These are phyloP conservation scores for Colletotrichum graminicola DNA, from an alignment of 2,329 filamentous ascomycete genomes.

Conservation along the genomic window DNA sequence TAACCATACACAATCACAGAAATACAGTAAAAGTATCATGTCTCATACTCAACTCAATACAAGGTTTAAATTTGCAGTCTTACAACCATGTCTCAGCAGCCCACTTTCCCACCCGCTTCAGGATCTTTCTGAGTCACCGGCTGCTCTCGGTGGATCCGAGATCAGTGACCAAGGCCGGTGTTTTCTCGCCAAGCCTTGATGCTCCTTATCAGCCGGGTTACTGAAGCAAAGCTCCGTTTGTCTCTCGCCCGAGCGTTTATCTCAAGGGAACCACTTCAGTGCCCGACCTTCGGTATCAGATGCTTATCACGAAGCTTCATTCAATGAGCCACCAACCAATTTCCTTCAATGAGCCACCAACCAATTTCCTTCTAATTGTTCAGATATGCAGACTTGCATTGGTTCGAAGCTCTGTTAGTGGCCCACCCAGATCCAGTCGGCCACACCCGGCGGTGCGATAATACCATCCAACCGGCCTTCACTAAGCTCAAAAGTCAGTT, in stretches of 20 bases:
- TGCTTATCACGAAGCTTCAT: not conserved
- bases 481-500: constrained; percentile 2
- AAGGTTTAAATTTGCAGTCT: not conserved
- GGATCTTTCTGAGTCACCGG: not conserved
- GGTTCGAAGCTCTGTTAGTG: not conserved
- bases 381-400: not conserved
- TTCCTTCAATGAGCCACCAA: not conserved
- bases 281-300: not conserved
- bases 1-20: too few species aligned
- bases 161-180: not conserved
- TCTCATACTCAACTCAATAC: too few species aligned
- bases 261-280: not conserved
- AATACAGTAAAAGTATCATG: too few species aligned
- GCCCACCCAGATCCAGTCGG: not conserved
- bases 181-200: not conserved
- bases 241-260: not conserved
- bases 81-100: not conserved
- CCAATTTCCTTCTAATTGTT: not conserved
- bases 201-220: too few species aligned
- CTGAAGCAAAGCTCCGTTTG: not conserved
- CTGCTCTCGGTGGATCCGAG: not conserved
- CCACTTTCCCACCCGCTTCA: not conserved
- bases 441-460: not conserved
- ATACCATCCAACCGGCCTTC: not conserved
- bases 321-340: not conserved